phyloP scores from a whole-genome alignment of 345 rosid genomes.

The Aquilaria sinensis region DNA sequence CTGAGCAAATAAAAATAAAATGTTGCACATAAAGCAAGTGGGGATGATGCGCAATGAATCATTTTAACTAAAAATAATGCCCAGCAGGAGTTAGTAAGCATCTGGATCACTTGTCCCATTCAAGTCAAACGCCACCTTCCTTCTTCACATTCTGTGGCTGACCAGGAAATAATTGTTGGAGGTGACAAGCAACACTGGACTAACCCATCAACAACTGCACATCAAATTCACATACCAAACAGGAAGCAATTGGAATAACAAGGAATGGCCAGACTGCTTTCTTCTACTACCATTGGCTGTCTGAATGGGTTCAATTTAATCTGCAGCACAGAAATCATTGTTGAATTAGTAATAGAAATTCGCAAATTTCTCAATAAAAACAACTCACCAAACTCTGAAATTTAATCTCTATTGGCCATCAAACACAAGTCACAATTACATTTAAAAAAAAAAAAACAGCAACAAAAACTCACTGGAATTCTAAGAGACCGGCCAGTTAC shows the following conservation, averaged over 20 bases:
- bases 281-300: slow-evolving; percentile 90
- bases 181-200: too few species aligned
- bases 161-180: too few species aligned
- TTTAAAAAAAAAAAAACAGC: not conserved
- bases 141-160: too few species aligned
- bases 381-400: not conserved
- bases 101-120: too few species aligned
- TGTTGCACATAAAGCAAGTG: too few species aligned
- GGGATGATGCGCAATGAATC: too few species aligned
- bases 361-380: not conserved
- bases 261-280: slow-evolving; percentile 58
- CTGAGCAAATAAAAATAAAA: too few species aligned
- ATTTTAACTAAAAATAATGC: too few species aligned
- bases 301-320: slow-evolving; percentile 84
- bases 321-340: slow-evolving; percentile 33
- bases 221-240: slow-evolving; percentile 51
- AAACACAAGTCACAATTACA: not conserved
- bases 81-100: too few species aligned
- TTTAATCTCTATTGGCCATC: not conserved
- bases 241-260: slow-evolving; percentile 94
- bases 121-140: too few species aligned
- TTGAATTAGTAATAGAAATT: slow-evolving; percentile 7
- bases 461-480: slow-evolving; percentile 37
- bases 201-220: not conserved
- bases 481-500: slow-evolving; percentile 44